Conservation (phyloP, 2,329 filamentous ascomycete species). For the Apiospora arundinis region DNA sequence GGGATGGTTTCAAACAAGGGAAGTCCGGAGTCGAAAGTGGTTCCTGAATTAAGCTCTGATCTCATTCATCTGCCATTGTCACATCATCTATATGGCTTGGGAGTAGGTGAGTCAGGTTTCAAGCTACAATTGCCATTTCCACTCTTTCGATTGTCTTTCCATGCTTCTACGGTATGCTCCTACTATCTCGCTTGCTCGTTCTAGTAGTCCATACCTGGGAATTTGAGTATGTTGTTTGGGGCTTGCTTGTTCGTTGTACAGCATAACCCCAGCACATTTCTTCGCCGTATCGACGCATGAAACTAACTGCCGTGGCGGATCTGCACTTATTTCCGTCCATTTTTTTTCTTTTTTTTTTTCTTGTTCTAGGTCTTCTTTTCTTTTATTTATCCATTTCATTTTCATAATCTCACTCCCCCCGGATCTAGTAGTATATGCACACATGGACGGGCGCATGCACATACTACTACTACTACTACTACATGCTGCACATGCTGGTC, state of each 20-base stretch:
- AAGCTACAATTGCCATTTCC: not conserved
- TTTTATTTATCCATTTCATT: too few relatives aligned
- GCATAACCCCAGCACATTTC: conserved; percentile 5
- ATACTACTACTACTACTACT: too few relatives aligned
- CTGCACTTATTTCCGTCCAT: not conserved
- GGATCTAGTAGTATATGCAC: not conserved
- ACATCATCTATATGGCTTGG: not conserved
- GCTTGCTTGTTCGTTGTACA: not conserved
- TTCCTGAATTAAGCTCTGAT: not conserved
- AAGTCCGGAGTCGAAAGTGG: not conserved
- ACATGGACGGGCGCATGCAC: too few relatives aligned
- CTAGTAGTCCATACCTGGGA: not conserved
- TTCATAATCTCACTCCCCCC: not conserved
- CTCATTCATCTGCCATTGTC: not conserved
- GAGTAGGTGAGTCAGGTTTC: conserved; percentile 12
- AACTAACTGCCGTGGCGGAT: not conserved
- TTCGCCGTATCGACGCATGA: not conserved
- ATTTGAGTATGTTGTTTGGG: not conserved
- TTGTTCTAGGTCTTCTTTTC: not conserved
- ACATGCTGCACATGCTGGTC: too few relatives aligned
- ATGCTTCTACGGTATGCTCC: not conserved
- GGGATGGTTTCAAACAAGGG: not conserved
- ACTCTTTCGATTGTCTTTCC: not conserved
- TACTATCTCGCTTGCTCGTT: too few relatives aligned
- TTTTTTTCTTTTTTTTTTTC: not conserved